Evolutionary conservation across 2,329 filamentous ascomycete species (phyloP), one percentile per base, ranked within the genome.

Genomic region (Fusarium pseudoanthophilum): DNA sequence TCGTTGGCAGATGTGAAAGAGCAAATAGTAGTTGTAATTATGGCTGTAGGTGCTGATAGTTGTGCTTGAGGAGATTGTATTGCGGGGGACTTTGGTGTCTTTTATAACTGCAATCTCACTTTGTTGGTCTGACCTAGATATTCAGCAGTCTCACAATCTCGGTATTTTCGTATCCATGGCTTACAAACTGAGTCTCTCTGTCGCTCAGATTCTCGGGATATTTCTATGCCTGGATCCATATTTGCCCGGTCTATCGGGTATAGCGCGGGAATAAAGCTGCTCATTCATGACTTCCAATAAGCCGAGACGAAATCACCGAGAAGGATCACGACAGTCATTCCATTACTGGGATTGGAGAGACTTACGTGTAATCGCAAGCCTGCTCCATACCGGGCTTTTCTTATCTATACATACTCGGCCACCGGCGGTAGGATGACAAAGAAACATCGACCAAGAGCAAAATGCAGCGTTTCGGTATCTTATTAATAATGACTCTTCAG

Each of bases 291-390:
- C 1, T 10, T 18, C 1, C 3, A 55, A 55, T 14, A 55, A 2
- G 14, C 51, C 51, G 51, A 40, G 11, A 11, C 10, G 18, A 53
- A 53, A 53, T 28, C 2, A n/a, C 34, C 51, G 51, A 40, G 7
- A n/a, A 18, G 14, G 2, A 18, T 18, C 11, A 1, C 0, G 20
- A 11, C 10, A 16, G 13, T 21, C 13, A 4, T 53, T 28, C 0
- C 0, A 3, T 16, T 13, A 0, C 14, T 5, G 2, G 24, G 4
- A 28, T 2, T 3, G 24, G 14, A 53, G 2, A 20, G 9, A 2
- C 9, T 20, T 34, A 0, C 2, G 2, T 1, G 2, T 3, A 8
- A 52, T 21, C 11, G 15, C 1, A n/a, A 4, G 15, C 1, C 15
- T 4, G 15, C 7, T 18, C 4, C 7, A 18, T 5, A 18, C 7